Conservation (phyloP, 768 basidiomycete genomes). For the Obba rivulosa region DNA sequence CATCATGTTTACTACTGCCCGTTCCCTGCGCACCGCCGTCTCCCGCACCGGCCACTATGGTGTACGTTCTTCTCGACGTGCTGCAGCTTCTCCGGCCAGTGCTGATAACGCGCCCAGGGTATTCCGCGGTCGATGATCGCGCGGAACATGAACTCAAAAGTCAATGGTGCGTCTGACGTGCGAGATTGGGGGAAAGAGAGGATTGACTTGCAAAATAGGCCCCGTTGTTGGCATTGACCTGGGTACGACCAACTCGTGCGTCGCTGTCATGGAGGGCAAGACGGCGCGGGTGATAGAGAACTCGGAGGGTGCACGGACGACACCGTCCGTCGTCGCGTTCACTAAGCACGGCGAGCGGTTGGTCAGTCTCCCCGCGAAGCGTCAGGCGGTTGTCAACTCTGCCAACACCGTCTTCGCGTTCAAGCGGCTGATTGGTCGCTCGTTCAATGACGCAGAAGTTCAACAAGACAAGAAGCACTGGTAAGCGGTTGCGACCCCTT, state of each 20-base stretch:
- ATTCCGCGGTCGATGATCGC: conserved; percentile 71
- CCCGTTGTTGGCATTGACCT: conserved; percentile 96
- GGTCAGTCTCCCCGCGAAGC: conserved; percentile 93
- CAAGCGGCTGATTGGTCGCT: conserved; percentile 92
- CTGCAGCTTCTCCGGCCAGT: neutral
- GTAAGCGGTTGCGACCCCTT: conserved; percentile 31
- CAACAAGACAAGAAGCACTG: conserved; percentile 86
- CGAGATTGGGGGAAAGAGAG: neutral
- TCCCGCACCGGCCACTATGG: conserved; percentile 61
- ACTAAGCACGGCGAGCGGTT: conserved; percentile 97
- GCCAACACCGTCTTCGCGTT: conserved; percentile 91
- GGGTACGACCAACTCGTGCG: conserved; percentile 90
- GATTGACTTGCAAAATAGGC: conserved; percentile 33
- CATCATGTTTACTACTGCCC: conserved; percentile 71
- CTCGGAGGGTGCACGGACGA: conserved; percentile 95
- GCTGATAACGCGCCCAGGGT: conserved; percentile 35
- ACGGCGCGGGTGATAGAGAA: conserved; percentile 95
- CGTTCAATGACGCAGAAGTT: conserved; percentile 91
- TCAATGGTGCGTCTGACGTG: conserved; percentile 54
- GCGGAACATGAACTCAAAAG: conserved; percentile 95
- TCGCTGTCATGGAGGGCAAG: conserved; percentile 94
- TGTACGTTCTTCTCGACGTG: conserved; percentile 30
- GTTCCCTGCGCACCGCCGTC: conserved; percentile 54
- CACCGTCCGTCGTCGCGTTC: conserved; percentile 98
- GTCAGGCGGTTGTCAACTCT: conserved; percentile 95